Conservation (phyloP, 176 grass and related monocot genomes). For the Saccharum spontaneum region DNA sequence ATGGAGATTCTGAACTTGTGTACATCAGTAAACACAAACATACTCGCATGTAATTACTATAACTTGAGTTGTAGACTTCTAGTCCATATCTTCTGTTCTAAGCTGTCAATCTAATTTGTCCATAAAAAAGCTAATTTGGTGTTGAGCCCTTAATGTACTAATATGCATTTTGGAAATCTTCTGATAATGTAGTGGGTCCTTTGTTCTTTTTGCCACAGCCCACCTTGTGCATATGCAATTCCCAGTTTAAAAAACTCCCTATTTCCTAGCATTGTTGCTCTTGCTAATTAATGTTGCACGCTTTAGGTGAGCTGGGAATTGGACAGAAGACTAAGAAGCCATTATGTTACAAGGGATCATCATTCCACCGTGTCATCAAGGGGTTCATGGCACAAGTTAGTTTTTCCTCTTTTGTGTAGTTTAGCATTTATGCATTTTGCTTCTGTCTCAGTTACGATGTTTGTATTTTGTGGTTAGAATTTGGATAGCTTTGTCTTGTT, state of each 20-base stretch:
- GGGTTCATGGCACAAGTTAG: conserved; percentile 95
- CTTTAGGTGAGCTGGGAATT: conserved; percentile 74
- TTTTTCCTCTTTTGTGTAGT: conserved; percentile 35
- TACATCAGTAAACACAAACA: not conserved
- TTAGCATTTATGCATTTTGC: not conserved
- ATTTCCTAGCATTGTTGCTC: not conserved
- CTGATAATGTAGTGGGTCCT: not conserved
- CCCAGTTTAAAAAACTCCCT: not conserved
- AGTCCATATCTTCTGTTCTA: conserved; percentile 13
- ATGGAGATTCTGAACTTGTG: not conserved
- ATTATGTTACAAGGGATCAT: conserved; percentile 83
- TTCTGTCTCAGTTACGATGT: conserved; percentile 17
- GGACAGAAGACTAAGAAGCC: conserved; percentile 64
- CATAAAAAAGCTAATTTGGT: not conserved
- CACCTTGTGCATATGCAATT: conserved; percentile 19
- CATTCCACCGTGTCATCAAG: conserved; percentile 86
- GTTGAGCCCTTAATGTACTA: not conserved
- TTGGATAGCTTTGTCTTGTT: conserved; percentile 47
- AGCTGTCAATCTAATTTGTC: not conserved
- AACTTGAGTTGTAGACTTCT: conserved; percentile 1
- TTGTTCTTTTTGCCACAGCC: not conserved
- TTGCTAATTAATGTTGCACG: conserved; percentile 26
- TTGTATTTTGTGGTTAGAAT: conserved; percentile 33
- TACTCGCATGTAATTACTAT: not conserved
- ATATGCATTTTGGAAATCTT: not conserved